Base-by-base conservation (phyloP, 768 basidiomycete genomes). In the Stropharia rugosoannulata region DNA sequence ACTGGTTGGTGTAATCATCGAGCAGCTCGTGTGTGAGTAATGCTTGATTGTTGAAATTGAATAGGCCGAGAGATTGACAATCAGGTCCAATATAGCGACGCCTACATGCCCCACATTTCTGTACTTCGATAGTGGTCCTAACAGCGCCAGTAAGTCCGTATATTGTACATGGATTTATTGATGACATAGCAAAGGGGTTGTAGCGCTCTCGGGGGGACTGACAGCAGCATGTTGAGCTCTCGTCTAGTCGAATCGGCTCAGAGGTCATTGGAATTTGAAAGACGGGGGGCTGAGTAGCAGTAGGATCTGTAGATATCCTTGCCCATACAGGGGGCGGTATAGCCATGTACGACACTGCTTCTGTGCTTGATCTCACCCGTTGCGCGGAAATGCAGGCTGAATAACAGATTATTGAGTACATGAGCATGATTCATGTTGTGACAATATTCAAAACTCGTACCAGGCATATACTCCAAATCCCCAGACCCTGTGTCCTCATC, bases 41-140 rank as follows among this genome's bases (percentile, higher is more conserved):
- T 4, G 57, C 46, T 2, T 40, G 49, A 57, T 74, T 73, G 43
- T 75, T 73, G 37, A 61, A 65, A 55, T 75, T 75, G 56, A 75
- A 72, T 1, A 74, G 9, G 1, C 72, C 71, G 9, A 62, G 11
- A 2, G 61, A 49, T 6, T 54, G 16, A 9, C 61, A 58, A 29
- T 75, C 72, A 2, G 71, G 70, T 5, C 72, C 70, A 43, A 74
- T 67, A 29, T 51, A 68, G 3, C 64, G 50, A 2, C 59, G 46
- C 5, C 43, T 32, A 13, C 64, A 64, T 3, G 9, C 12, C 1
- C 51, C 22, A 47, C 65, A 66, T 19, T 32, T 27, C 39, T 67
- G 64, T 2, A 62, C 39, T 25, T 65, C 54, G 35, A 65, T 57
- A 19, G 39, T 5, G n/a, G 39, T 39, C 15, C 13, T 19, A 12